A percentile compares a stretch with the other conserved stretches of the same genome.
Evolutionary conservation across 116 monocot species (phyloP).

Genomic region (Papilionanthe hybrid): DNA sequence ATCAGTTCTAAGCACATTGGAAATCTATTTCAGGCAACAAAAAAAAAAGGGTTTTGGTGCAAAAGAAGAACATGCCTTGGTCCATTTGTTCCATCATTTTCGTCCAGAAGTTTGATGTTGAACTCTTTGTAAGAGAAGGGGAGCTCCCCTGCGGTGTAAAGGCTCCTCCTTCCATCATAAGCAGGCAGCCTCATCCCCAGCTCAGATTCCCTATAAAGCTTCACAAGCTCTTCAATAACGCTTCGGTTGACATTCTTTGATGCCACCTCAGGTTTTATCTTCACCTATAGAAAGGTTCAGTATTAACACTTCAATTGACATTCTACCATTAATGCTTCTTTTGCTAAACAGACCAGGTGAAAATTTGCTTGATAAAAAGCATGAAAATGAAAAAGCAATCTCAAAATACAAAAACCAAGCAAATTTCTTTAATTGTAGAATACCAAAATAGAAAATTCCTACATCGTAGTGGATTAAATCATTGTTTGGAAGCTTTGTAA

Average conservation of each 20-base stretch:
- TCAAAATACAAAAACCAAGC: too few relatives aligned
- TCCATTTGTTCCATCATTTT: conserved; percentile 25
- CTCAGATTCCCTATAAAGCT: conserved; percentile 40
- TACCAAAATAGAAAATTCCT: neutral
- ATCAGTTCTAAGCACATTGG: neutral
- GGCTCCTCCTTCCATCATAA: conserved; percentile 58
- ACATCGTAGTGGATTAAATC: conserved; percentile 61
- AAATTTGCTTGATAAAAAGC: too few relatives aligned
- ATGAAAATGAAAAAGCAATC: too few relatives aligned
- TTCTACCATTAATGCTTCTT: too few relatives aligned
- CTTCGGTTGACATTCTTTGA: conserved; percentile 39
- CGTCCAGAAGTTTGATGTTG: conserved; percentile 35
- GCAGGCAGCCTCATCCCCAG: conserved; percentile 51
- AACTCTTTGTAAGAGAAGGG: conserved; percentile 60
- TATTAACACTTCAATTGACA: neutral
- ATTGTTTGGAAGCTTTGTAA: conserved; percentile 43
- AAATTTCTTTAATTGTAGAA: too few relatives aligned
- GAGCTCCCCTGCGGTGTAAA: conserved; percentile 61
- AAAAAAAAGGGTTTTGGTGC: neutral
- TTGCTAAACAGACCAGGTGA: too few relatives aligned
- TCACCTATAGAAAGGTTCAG: conserved; percentile 24
- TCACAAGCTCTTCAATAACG: conserved; percentile 48
- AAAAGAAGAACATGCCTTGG: conserved; percentile 12
- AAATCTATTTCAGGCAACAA: neutral
- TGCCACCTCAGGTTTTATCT: conserved; percentile 43